Evolutionary conservation across 345 rosid genomes (phyloP), one percentile per base, ranked within the genome.

Genomic region (Pistacia vera): DNA sequence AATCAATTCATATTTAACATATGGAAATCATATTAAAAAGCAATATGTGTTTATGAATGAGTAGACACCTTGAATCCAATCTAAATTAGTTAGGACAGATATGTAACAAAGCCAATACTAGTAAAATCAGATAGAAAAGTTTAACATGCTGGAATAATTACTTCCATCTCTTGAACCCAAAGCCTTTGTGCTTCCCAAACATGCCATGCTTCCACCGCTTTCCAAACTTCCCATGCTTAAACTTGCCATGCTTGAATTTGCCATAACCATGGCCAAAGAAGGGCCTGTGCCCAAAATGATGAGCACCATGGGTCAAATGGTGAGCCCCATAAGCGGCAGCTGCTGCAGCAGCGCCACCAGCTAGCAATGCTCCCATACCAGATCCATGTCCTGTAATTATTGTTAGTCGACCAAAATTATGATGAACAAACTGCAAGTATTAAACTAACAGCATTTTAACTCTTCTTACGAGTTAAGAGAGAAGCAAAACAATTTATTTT

Each of bases 321-420:
- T 91, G 95, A 69, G 93, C 89, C 74, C 93, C 86, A 36, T 87
- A 93, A 51, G 87, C 89, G 9, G 92, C 90, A 2, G 94, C 96
- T 0, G 92, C 97, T 6, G 88, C 95, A 0, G 97, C 92, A 1
- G 84, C 89, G 10, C 90, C 94, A 63, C 97, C 98, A 5, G 88
- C 95, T 64, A 95, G 22, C 59, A 91, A 5, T 14, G 84, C 74
- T 82, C 97, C 98, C 79, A 91, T 71, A 54, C 91, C 83, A 80
- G 56, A 36, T 30, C 89, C 84, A 49, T 81, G 85, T 38, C 90
- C 92, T 87, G 82, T 67, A 66, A 76, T 48, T 17, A 22, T 60
- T 17, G 3, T 16, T 57, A 10, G 63, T 72, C 71, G 57, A 48
- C 68, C 64, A 69, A 67, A 73, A 30, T 55, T 11, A 57, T 67